Base-by-base conservation (phyloP, 2,329 filamentous ascomycete genomes). In the Setomelanomma holmii region DNA sequence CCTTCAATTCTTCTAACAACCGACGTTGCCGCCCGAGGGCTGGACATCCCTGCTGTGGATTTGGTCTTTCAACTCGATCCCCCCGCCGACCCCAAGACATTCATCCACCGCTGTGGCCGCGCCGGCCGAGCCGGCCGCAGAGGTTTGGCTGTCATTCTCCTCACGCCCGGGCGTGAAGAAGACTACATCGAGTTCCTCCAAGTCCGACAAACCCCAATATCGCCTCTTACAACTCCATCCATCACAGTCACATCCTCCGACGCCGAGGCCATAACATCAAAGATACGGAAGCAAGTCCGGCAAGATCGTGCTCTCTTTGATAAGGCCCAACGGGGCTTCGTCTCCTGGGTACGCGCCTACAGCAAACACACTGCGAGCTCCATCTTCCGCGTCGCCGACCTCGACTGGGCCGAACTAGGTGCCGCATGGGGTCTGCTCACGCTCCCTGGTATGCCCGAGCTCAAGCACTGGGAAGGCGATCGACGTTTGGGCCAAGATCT, bases 391-490 rank as follows among this genome's bases (percentile, higher is more conserved):
- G 80, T 91, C 2, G 74, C 82, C 3, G 91, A 96, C 66, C 81
- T 97, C 14, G 88, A 96, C 72, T 99, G 95, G 95, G 78, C 83
- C 4, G 89, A 92, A 46, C 81, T 95, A 1, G 93, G 87, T 1
- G 81, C 86, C 47, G 89, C 89, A 0, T 99, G 93, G 91, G 95
- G 91, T 1, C 80, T 99, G 1, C 80, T 97, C 2, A 87, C 87
- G 44, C 82, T 98, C 58, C 95, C 95, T 4, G 91, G 89, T 70
- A 99, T 99, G 95, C 93, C 95, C 0, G 95, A 99, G 74, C 78
- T 79, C 19, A 80, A 79, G 60, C 75, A 74, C 14, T 78, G 77
- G 64, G 75, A 77, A 12, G 73, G 75, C n/a, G 77, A 82, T 54
- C 70, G 76, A 17, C 72, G 62, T 4, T 65, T 78, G 1, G 76